Percentiles rank a stretch among this genome's conserved stretches.
phyloP scores from a whole-genome alignment of 225 moss, liverwort and hornwort species.

The Climacium dendroides region DNA sequence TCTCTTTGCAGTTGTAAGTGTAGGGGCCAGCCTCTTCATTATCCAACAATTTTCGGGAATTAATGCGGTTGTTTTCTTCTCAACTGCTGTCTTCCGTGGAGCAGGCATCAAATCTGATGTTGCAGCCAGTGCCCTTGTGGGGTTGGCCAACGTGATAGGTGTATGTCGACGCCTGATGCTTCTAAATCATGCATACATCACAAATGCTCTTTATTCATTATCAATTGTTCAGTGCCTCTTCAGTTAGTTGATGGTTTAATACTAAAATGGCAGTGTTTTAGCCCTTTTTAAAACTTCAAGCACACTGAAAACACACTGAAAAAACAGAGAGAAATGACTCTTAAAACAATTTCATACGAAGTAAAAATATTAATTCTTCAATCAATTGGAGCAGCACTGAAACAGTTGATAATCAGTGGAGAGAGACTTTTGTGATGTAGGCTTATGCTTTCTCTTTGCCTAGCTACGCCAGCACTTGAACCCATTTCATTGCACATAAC shows the following conservation, averaged over 20 bases:
- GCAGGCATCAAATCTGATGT: slow-evolving; percentile 87
- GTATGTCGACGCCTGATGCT: background rate
- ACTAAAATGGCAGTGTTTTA: background rate
- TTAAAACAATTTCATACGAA: background rate
- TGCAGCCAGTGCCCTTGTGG: slow-evolving; percentile 86
- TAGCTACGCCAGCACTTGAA: background rate
- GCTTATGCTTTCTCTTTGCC: background rate
- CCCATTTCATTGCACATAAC: background rate
- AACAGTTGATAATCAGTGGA: background rate
- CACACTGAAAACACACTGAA: background rate
- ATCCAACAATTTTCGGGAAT: slow-evolving; percentile 95
- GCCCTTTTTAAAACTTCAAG: background rate
- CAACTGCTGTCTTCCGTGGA: slow-evolving; percentile 65
- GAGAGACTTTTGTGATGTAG: background rate
- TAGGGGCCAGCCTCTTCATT: slow-evolving; percentile 60
- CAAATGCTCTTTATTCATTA: background rate
- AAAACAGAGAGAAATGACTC: background rate
- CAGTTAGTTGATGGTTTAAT: background rate
- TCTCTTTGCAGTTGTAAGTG: slow-evolving; percentile 45
- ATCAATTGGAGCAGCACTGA: background rate
- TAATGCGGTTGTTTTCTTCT: slow-evolving; percentile 94
- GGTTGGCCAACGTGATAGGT: slow-evolving; percentile 81
- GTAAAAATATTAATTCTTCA: background rate
- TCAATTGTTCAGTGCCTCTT: background rate
- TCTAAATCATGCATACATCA: background rate